Evolutionary conservation across 2,329 filamentous ascomycete genomes (phyloP), one percentile per base, ranked within the genome.

Genomic region (Microdochium nivale): DNA sequence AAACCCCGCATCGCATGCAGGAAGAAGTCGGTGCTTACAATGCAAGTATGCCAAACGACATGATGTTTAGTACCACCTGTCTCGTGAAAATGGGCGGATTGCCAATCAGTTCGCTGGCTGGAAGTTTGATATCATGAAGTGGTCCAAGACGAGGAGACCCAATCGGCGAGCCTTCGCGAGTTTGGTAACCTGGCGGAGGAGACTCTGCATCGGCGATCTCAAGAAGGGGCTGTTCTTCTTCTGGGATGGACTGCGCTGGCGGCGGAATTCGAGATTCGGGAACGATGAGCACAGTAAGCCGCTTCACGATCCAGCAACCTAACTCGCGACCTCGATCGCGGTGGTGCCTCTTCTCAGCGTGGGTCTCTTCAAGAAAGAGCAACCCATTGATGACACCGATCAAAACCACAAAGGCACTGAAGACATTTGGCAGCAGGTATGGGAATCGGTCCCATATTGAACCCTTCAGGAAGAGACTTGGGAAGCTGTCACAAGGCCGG

Each of bases 41-140:
- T 57, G 92, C 92, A 54, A 97, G 76, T 60, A 97, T 90, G 46
- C 91, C 92, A 65, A 95, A 96, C 50, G 88, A 90, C 52, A 92
- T 72, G 56, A 96, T 95, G 64, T 91, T 92, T 63, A 95, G 76
- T 54, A 95, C 75, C 51, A 97, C 88, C 49, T 92, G 88, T 64
- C 77, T 83, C 13, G 89, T 95, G 67, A 97, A 96, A 3, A 44
- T 44, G 40, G 19, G 14, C 8, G 9, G 84, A 86, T 61, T 80
- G 82, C 49, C 72, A 67, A 44, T 73, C 55, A n/a, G 57, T 59
- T 19, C 58, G 55, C 11, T 58, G 56, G 33, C 62, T 47, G 27
- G 50, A 35, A 44, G 5, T 51, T 53, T 49, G 30, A 52, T 46
- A 49, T 52, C 60, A 58, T 56, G 58, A 52, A 66, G 66, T 21